phyloP scores from a whole-genome alignment of 129 eudicot species.

The Lonicera japonica region DNA sequence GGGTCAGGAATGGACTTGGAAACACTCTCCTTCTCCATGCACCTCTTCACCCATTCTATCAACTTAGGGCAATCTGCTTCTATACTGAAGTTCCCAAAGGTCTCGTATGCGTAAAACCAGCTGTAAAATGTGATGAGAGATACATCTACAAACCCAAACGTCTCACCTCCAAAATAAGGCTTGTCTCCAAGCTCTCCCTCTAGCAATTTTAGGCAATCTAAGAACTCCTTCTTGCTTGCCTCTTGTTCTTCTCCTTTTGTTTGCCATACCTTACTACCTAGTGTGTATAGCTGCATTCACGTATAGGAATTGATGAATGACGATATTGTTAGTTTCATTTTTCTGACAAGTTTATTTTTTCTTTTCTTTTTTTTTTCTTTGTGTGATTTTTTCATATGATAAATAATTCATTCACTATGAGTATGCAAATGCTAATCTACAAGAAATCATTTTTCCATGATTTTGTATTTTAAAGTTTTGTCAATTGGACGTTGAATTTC shows the following conservation, averaged over 20 bases:
- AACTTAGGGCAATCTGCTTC: conserved; percentile 45
- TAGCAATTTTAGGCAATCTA: conserved; percentile 25
- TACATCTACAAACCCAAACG: conserved; percentile 32
- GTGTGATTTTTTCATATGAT: too few species aligned
- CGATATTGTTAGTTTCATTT: too few species aligned
- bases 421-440: too few species aligned
- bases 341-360: too few species aligned
- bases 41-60: conserved; percentile 46
- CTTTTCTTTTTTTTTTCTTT: too few species aligned
- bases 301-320: too few species aligned
- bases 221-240: conserved; percentile 29
- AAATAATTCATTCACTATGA: too few species aligned
- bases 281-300: conserved; percentile 24
- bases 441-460: too few species aligned
- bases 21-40: conserved; percentile 40
- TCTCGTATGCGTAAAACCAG: conserved; percentile 47
- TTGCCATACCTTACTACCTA: conserved; percentile 21
- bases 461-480: too few species aligned
- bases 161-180: conserved; percentile 43
- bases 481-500: too few species aligned
- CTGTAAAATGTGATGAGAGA: conserved; percentile 35
- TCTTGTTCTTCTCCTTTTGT: conserved; percentile 31
- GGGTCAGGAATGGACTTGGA: conserved; percentile 31
- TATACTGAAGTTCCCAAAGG: conserved; percentile 29
- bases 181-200: conserved; percentile 49